Conservation (phyloP, 192 early-diverging fungal species). For the Coemansia sp. region DNA sequence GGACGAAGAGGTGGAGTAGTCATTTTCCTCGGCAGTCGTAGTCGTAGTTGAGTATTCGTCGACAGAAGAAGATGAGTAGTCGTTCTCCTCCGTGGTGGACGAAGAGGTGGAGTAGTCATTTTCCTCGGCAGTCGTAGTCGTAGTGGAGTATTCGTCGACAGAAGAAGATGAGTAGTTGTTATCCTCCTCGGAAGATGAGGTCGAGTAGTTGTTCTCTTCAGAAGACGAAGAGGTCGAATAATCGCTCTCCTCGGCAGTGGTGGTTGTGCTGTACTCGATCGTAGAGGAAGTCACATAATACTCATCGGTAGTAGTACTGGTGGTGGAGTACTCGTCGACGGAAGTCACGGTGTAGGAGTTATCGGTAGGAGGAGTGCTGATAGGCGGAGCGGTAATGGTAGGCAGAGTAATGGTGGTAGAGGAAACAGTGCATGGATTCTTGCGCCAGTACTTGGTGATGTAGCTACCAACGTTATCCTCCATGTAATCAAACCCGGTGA, state of each 20-base stretch:
- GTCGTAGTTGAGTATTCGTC: background rate
- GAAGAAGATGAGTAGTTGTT: background rate
- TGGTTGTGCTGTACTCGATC: background rate
- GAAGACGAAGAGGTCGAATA: background rate
- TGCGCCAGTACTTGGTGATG: slow-evolving; percentile 1
- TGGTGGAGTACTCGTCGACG: background rate
- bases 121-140: background rate
- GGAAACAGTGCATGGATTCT: background rate
- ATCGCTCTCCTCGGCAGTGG: background rate
- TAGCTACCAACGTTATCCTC: background rate
- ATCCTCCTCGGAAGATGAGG: background rate
- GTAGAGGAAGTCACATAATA: background rate
- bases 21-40: background rate
- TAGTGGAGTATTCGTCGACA: background rate
- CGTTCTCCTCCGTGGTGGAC: background rate
- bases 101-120: background rate
- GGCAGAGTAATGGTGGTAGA: background rate
- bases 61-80: background rate
- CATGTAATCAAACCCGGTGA: background rate
- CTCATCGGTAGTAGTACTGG: background rate
- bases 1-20: background rate
- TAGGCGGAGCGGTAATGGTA: slow-evolving; percentile 2
- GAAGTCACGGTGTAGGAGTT: background rate
- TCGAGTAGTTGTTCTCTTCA: background rate
- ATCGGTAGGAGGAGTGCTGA: background rate